Evolutionary conservation across 2,329 filamentous ascomycete genomes (phyloP), one percentile per base, ranked within the genome.

Genomic region (Pseudocercospora crystallina): DNA sequence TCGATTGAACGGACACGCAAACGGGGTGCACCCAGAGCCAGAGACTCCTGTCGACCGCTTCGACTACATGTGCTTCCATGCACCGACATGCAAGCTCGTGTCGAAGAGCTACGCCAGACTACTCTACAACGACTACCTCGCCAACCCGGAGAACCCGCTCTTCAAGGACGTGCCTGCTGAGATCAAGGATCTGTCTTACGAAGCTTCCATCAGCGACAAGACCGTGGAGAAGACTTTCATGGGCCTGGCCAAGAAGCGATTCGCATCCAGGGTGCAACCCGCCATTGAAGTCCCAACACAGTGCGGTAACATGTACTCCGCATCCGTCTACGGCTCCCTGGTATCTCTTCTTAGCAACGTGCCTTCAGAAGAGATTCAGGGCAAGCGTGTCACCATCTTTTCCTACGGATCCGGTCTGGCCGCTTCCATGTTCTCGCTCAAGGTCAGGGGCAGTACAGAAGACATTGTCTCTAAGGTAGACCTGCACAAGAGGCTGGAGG

Each of bases 281-380:
- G 66, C 71, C 51, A 75, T 77, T 57, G 64, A 76, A 57, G 73
- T 78, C 17, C 76, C 76, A 8, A 79, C 76, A 58, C 72, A 73
- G 70, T 79, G 76, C 69, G 76, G 76, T 48, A 79, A 79, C 73
- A 79, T 79, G 76, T 79, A 79, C 73, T 76, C 72, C 56, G 76
- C 73, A 29, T 76, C 73, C 53, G 76, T 79, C 46, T 79, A 78
- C 68, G 72, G 69, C 51, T 76, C 74, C 57, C 69, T 79, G 51
- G 70, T 71, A 62, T 76, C 74, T 43, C 63, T 79, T 51, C 57
- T 79, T 51, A 61, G 69, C 65, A 78, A 78, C 61, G 62, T 77
- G 36, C 64, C 67, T 60, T 73, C 69, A 57, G 67, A 71, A 43
- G 68, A 71, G 14, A 62, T 76, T n/a, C 69, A 73, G 60, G 76